These are phyloP conservation scores for Fusarium tanahbumbuense DNA, from an alignment of 2,329 filamentous ascomycete genomes.

Conservation along the genomic window DNA sequence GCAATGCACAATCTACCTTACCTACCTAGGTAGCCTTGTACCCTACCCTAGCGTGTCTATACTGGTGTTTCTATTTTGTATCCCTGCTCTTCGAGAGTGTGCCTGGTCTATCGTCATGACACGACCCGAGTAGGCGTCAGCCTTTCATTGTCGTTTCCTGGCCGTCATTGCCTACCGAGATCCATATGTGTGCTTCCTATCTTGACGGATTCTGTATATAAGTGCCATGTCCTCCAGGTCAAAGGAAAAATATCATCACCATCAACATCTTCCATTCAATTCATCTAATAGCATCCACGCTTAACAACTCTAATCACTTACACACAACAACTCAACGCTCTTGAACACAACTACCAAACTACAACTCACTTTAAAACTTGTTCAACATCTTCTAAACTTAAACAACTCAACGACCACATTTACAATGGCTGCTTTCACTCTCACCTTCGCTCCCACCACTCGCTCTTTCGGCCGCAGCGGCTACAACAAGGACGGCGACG, in stretches of 20 bases:
- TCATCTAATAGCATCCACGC: constrained; percentile 21
- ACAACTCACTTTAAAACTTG: background rate
- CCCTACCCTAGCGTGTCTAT: background rate
- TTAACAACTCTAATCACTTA: constrained; percentile 4
- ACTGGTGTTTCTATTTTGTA: constrained; percentile 42
- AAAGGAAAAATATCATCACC: constrained; percentile 23
- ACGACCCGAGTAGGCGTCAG: constrained; percentile 37
- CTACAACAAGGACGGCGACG: constrained; percentile 46
- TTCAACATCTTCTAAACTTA: background rate
- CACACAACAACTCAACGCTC: constrained; percentile 10
- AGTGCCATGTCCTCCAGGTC: constrained; percentile 19
- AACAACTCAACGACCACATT: constrained; percentile 8
- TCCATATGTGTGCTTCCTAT: constrained; percentile 15
- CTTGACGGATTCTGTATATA: constrained; percentile 31
- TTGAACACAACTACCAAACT: constrained; percentile 5
- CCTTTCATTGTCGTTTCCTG: constrained; percentile 19
- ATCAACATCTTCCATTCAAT: constrained; percentile 16
- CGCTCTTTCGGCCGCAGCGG: constrained; percentile 41
- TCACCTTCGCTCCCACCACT: constrained; percentile 42
- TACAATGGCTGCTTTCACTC: constrained; percentile 49
- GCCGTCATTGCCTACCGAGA: constrained; percentile 13
- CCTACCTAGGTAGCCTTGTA: constrained; percentile 5
- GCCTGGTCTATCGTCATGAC: constrained; percentile 31
- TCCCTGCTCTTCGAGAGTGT: constrained; percentile 21
- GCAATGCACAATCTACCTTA: constrained; percentile 19